These are phyloP conservation scores for Hypomontagnella monticulosa DNA, from an alignment of 495 filamentous ascomycete genomes.

Conservation along the genomic window DNA sequence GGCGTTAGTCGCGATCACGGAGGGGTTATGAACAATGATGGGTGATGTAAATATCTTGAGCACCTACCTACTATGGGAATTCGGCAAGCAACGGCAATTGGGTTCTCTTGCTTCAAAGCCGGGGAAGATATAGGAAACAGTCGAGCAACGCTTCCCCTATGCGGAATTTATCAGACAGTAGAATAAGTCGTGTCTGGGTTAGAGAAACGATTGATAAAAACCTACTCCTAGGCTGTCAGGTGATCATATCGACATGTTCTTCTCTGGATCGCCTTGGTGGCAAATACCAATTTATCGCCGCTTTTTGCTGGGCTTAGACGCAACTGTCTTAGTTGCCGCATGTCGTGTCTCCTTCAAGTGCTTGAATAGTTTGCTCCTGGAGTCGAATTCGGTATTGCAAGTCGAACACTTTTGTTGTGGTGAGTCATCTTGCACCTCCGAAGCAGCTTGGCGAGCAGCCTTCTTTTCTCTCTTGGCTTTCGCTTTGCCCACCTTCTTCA, in stretches of 20 bases:
- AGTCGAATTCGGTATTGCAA: slow-evolving; percentile 70
- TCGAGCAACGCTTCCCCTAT: neutral
- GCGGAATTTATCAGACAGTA: neutral
- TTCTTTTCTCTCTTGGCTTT: slow-evolving; percentile 88
- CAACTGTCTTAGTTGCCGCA: slow-evolving; percentile 58
- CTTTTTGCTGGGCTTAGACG: slow-evolving; percentile 48
- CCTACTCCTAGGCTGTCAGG: neutral
- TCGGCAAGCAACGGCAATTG: slow-evolving; percentile 11
- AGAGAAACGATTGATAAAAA: slow-evolving; percentile 6
- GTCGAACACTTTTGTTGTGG: slow-evolving; percentile 61
- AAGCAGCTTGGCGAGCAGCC: slow-evolving; percentile 67
- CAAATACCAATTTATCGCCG: slow-evolving; percentile 42
- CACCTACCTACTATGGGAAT: slow-evolving; percentile 31
- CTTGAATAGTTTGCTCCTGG: slow-evolving; percentile 75
- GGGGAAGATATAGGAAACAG: neutral
- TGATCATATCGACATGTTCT: slow-evolving; percentile 1
- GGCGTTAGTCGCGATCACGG: slow-evolving; percentile 28
- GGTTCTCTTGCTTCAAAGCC: slow-evolving; percentile 4
- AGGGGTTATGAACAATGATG: slow-evolving; percentile 18
- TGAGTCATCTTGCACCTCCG: slow-evolving; percentile 45
- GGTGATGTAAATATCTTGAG: slow-evolving; percentile 34
- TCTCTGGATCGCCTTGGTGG: slow-evolving; percentile 1
- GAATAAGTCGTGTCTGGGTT: neutral
- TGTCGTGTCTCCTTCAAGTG: slow-evolving; percentile 75
- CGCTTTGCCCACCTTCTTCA: slow-evolving; percentile 79